Percentiles rank a stretch among this genome's conserved stretches.
Evolutionary conservation across 192 early-diverging fungal genomes (phyloP).

Genomic region (Mortierella antarctica): DNA sequence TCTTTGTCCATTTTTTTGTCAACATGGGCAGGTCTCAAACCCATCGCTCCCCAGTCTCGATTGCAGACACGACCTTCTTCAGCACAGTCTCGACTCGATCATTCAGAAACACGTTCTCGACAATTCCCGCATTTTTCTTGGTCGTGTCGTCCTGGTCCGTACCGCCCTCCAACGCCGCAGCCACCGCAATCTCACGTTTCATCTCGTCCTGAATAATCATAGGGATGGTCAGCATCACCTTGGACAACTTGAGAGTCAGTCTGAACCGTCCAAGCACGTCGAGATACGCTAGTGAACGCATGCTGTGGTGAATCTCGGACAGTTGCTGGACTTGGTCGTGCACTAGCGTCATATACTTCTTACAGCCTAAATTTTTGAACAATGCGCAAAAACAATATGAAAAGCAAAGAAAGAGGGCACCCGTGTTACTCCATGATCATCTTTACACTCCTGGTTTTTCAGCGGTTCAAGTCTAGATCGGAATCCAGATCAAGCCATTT

Average conservation of each 20-base stretch:
- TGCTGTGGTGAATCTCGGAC: conserved; percentile 66
- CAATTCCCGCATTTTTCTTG: conserved; percentile 49
- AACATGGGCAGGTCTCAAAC: conserved; percentile 9
- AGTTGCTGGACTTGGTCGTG: conserved; percentile 67
- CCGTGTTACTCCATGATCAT: not conserved
- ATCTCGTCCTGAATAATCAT: conserved; percentile 65
- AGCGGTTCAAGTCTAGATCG: not conserved
- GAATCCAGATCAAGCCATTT: not conserved
- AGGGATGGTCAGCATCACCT: conserved; percentile 62
- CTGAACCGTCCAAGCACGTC: conserved; percentile 66
- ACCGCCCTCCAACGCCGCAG: conserved; percentile 38
- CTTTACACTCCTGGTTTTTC: not conserved
- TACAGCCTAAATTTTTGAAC: conserved; percentile 52
- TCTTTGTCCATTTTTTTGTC: not conserved
- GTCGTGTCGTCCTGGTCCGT: conserved; percentile 27
- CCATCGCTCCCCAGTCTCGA: conserved; percentile 53
- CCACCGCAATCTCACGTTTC: conserved; percentile 49
- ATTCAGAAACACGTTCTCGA: conserved; percentile 46
- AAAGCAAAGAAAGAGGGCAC: not conserved
- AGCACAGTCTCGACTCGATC: conserved; percentile 53
- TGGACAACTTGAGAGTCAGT: conserved; percentile 63
- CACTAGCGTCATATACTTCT: conserved; percentile 68
- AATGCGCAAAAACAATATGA: no score
- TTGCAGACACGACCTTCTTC: conserved; percentile 52
- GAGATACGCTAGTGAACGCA: conserved; percentile 65